Percentiles rank a stretch among this genome's conserved stretches.
Evolutionary conservation across 176 grass and related monocot species (phyloP).

Genomic region (Luzula sylvatica): DNA sequence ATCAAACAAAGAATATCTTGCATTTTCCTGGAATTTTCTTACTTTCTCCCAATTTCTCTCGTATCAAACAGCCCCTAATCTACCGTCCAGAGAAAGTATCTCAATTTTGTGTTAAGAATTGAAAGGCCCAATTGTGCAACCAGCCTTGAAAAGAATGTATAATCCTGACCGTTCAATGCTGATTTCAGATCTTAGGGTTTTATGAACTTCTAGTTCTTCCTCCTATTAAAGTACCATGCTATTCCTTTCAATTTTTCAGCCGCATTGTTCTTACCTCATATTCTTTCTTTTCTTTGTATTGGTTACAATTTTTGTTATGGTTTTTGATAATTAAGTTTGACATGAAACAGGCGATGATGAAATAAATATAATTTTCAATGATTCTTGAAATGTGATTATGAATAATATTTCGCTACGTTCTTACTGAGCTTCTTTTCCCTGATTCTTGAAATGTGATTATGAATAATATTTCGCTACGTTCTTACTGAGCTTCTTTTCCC

Average conservation of each 20-base stretch:
- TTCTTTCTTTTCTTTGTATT: neutral
- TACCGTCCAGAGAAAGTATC: no score
- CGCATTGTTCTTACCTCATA: neutral
- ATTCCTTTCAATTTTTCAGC: neutral
- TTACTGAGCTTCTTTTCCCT: constrained; percentile 38
- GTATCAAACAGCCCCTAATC: no score
- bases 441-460: constrained; percentile 28
- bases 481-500: constrained; percentile 42
- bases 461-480: constrained; percentile 47
- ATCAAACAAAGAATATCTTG: no score
- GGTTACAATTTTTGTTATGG: neutral
- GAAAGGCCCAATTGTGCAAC: no score
- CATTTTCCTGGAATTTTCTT: no score
- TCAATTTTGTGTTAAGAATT: no score
- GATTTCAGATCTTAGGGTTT: constrained; percentile 9
- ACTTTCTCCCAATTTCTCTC: no score
- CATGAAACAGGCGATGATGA: constrained; percentile 34
- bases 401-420: constrained; percentile 50
- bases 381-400: constrained; percentile 38
- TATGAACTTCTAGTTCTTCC: no score
- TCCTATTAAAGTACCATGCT: neutral
- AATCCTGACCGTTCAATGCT: constrained; percentile 3
- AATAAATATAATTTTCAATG: constrained; percentile 27
- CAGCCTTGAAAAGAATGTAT: no score
- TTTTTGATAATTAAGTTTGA: neutral